Conservation (phyloP, 768 basidiomycete genomes). For the Boletales sp. region DNA sequence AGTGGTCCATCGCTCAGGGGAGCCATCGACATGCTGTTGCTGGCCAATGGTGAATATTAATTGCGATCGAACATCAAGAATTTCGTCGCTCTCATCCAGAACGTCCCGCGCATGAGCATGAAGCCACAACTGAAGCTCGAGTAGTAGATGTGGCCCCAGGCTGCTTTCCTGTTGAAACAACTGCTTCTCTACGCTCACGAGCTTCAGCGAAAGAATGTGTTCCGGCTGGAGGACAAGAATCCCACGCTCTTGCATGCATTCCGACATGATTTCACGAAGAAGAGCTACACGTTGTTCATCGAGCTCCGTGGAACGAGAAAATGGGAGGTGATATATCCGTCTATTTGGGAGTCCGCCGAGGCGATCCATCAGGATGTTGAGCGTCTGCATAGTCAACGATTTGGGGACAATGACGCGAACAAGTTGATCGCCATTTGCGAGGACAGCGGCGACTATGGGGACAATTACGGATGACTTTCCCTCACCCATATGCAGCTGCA, state of each 20-base stretch:
- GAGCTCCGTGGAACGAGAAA: constrained; percentile 31
- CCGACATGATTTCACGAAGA: constrained; percentile 29
- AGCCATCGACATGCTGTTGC: constrained; percentile 24
- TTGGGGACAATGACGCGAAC: constrained; percentile 48
- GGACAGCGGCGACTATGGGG: constrained; percentile 36
- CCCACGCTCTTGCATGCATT: constrained; percentile 36
- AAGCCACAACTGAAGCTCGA: constrained; percentile 23
- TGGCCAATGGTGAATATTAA: constrained; percentile 31
- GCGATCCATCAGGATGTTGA: constrained; percentile 39
- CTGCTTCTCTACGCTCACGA: constrained; percentile 39
- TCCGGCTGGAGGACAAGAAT: constrained; percentile 48
- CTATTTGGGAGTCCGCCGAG: constrained; percentile 42
- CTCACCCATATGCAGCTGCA: constrained; percentile 57
- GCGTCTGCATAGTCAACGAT: constrained; percentile 42
- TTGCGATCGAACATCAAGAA: constrained; percentile 30
- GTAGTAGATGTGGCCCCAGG: constrained; percentile 11
- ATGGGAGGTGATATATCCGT: constrained; percentile 44
- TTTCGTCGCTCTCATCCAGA: constrained; percentile 24
- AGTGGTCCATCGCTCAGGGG: constrained; percentile 31
- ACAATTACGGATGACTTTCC: constrained; percentile 48
- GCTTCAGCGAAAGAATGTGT: constrained; percentile 46
- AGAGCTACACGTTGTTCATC: not conserved
- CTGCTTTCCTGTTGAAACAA: not conserved
- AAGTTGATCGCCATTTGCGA: constrained; percentile 42
- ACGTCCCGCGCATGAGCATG: constrained; percentile 16